Conservation (phyloP, 208 protist species). For the Leishmania amazonensis region DNA sequence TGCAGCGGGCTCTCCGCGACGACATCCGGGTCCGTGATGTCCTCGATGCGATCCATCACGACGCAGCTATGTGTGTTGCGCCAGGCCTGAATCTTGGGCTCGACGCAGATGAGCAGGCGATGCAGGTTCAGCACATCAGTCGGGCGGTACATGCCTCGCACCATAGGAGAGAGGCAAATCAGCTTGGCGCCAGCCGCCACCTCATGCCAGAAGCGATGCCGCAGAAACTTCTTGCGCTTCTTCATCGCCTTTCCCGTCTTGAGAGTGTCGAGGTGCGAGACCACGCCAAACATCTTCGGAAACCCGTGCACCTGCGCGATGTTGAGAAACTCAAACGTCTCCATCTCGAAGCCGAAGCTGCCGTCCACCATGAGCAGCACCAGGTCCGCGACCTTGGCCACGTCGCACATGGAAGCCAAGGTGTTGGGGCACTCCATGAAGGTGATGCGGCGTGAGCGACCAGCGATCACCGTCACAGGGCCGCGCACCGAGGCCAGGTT, state of each 20-base stretch:
- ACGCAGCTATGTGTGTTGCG: slow-evolving; percentile 97
- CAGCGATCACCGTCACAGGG: slow-evolving; percentile 97
- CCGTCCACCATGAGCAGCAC: slow-evolving; percentile 98
- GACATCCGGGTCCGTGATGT: slow-evolving; percentile 96
- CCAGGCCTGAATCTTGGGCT: slow-evolving; percentile 97
- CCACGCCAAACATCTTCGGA: slow-evolving; percentile 98
- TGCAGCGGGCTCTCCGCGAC: slow-evolving; percentile 71
- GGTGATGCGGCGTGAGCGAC: slow-evolving; percentile 94
- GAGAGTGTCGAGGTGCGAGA: slow-evolving; percentile 99
- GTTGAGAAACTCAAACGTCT: slow-evolving; percentile 99
- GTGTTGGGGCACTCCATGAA: slow-evolving; percentile 99
- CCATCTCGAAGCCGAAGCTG: slow-evolving; percentile 99
- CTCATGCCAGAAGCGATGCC: slow-evolving; percentile 95
- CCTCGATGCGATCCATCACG: slow-evolving; percentile 97
- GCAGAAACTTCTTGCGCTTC: slow-evolving; percentile 98
- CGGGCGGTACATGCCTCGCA: slow-evolving; percentile 97
- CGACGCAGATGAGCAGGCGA: slow-evolving; percentile 96
- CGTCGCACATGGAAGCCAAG: slow-evolving; percentile 98
- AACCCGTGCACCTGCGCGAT: slow-evolving; percentile 99
- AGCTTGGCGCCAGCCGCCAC: slow-evolving; percentile 95
- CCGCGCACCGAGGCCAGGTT: slow-evolving; percentile 95
- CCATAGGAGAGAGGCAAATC: slow-evolving; percentile 97
- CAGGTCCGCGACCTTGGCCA: slow-evolving; percentile 98
- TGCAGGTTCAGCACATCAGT: slow-evolving; percentile 98
- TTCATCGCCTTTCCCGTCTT: slow-evolving; percentile 96